Percentiles rank a stretch among this genome's conserved stretches.
Evolutionary conservation across 208 protist genomes (phyloP).

Genomic region (Leishmania lainsoni): DNA sequence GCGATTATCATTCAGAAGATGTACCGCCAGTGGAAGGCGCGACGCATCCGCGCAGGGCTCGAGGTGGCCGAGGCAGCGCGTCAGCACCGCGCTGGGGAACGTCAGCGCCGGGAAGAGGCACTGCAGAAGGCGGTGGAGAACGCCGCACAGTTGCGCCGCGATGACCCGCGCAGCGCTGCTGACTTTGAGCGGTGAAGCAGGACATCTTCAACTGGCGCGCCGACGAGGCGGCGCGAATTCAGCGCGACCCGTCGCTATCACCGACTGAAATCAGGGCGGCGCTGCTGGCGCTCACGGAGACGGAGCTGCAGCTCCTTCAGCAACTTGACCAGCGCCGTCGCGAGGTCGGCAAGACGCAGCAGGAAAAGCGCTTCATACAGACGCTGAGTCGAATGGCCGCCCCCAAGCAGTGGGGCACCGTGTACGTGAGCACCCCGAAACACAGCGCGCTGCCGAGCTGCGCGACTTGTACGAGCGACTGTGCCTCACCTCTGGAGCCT

Average conservation of each 20-base stretch:
- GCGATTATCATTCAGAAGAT: conserved; percentile 92
- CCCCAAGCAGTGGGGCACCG: conserved; percentile 84
- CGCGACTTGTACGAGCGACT: conserved; percentile 90
- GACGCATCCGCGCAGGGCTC: conserved; percentile 64
- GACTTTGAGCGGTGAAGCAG: conserved; percentile 95
- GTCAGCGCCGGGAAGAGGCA: conserved; percentile 65
- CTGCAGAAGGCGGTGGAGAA: conserved; percentile 66
- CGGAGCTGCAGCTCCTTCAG: conserved; percentile 95
- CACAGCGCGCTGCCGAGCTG: conserved; percentile 94
- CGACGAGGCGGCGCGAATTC: conserved; percentile 81
- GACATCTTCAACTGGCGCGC: conserved; percentile 92
- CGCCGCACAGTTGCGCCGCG: conserved; percentile 85
- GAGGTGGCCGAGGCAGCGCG: conserved; percentile 57
- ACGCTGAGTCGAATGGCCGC: conserved; percentile 79
- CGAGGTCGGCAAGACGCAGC: conserved; percentile 60
- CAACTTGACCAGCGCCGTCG: conserved; percentile 94
- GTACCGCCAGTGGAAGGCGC: conserved; percentile 94
- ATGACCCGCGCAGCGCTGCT: conserved; percentile 84
- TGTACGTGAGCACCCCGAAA: conserved; percentile 88
- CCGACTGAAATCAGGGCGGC: conserved; percentile 62
- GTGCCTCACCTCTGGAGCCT: conserved; percentile 25
- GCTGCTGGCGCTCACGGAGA: conserved; percentile 90
- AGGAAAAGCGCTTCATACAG: conserved; percentile 60
- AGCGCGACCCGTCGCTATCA: conserved; percentile 44
- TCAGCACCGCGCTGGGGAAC: conserved; percentile 54